Conservation (phyloP, 1,284 basidiomycete species). For the Blastosporella zonata region DNA sequence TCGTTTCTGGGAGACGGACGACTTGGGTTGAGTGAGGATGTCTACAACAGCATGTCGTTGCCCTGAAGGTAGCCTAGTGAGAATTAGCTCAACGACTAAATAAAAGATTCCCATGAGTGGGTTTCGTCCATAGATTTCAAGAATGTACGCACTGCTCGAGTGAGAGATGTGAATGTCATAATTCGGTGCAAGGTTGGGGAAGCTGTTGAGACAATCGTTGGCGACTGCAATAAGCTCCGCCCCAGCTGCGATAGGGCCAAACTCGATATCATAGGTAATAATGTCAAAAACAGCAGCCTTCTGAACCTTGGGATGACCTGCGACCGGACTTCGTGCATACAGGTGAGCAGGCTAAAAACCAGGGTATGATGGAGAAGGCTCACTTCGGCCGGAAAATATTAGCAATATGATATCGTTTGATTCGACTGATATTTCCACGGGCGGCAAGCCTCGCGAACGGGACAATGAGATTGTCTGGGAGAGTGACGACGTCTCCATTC, state of each 20-base stretch:
- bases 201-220: slow-evolving; percentile 62
- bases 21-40: slow-evolving; percentile 61
- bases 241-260: slow-evolving; percentile 59
- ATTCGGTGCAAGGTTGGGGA: slow-evolving; percentile 61
- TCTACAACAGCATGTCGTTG: slow-evolving; percentile 54
- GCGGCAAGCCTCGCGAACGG: slow-evolving; percentile 87
- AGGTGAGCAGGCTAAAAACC: slow-evolving; percentile 2
- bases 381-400: slow-evolving; percentile 69
- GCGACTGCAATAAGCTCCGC: slow-evolving; percentile 70
- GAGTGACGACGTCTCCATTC: slow-evolving; percentile 76
- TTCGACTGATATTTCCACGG: slow-evolving; percentile 67
- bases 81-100: slow-evolving; percentile 61
- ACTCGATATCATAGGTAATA: slow-evolving; percentile 65
- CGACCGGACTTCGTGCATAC: slow-evolving; percentile 42
- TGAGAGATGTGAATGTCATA: slow-evolving; percentile 77
- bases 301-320: slow-evolving; percentile 67
- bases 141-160: slow-evolving; percentile 52
- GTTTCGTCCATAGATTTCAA: not conserved
- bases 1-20: slow-evolving; percentile 65
- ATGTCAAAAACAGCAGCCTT: slow-evolving; percentile 80
- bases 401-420: slow-evolving; percentile 88
- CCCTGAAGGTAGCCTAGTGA: slow-evolving; percentile 57
- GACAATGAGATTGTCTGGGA: slow-evolving; percentile 77
- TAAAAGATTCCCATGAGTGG: not conserved
- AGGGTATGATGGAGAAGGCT: slow-evolving; percentile 17